Evolutionary conservation across 371 early-diverging fungal genomes (phyloP).

Genomic region (Chytridiales sp.): DNA sequence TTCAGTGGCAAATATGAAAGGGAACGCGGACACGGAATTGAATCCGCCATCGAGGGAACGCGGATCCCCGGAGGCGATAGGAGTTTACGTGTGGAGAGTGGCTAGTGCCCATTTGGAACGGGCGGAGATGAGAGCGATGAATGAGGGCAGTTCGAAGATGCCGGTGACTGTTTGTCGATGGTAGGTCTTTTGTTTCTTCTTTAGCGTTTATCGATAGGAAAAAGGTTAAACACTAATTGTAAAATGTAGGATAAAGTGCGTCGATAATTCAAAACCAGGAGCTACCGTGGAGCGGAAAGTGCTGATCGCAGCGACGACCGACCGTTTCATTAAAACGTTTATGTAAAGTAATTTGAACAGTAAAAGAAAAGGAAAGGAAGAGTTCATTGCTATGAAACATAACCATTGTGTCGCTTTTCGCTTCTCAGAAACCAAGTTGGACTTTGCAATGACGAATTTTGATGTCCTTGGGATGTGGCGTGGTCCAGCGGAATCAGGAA

Average conservation of each 20-base stretch:
- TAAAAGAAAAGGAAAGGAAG: too few species aligned
- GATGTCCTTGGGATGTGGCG: too few species aligned
- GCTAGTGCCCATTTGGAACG: conserved; percentile 42
- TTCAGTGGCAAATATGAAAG: neutral
- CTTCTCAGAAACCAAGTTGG: too few species aligned
- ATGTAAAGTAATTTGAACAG: too few species aligned
- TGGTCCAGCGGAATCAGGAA: too few species aligned
- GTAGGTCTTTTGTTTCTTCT: conserved; percentile 14
- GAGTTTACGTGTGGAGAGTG: conserved; percentile 46
- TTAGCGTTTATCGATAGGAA: too few species aligned
- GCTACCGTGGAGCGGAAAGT: conserved; percentile 31
- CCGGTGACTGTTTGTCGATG: conserved; percentile 36
- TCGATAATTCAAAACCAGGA: conserved; percentile 6
- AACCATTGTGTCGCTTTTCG: too few species aligned
- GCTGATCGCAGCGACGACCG: conserved; percentile 36
- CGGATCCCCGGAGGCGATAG: conserved; percentile 29
- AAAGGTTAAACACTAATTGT: too few species aligned
- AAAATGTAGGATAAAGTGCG: neutral
- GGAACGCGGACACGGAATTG: neutral
- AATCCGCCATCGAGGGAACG: neutral
- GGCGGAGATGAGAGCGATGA: conserved; percentile 43
- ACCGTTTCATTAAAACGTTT: conserved; percentile 33
- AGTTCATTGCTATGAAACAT: too few species aligned
- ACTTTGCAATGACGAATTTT: too few species aligned
- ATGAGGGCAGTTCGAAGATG: conserved; percentile 17